Base-by-base conservation (phyloP, 2,329 filamentous ascomycete species). In the Bipolaris oryzae region DNA sequence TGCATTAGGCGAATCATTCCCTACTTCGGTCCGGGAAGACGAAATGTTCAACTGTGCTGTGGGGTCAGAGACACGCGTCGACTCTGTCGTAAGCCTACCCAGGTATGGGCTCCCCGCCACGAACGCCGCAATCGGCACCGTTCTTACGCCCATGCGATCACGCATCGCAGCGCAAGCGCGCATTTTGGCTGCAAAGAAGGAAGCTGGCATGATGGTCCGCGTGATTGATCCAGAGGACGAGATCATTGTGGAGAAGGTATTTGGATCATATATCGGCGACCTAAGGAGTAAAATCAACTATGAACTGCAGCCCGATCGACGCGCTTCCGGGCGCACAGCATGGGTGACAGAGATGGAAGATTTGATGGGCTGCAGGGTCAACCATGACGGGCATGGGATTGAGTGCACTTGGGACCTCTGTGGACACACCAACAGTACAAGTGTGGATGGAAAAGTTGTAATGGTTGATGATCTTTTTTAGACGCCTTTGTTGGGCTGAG, bases 111-210 rank as follows among this genome's bases (percentile, higher is more conserved):
- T 11, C 13, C 55, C 13, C 28, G 59, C 39, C n/a, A 34, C 56
- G 2, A 39, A 37, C 1, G 33, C 68, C 16, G 58, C 41, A 25
- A 34, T 53, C 1, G 39, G 39, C 1, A 35, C 67, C 21, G 58
- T 66, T 9, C 63, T 76, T 2, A 67, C 72, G 1, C 67, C 76
- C 7, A 81, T 87, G 1, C 85, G 73, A n/a, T 82, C 88, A 1
- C 85, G 89, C 0, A 77, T 87, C 6, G 83, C 85, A 15, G 89
- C 89, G 0, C 89, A 92, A 70, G 76, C 81, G 0, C 82, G 89
- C 0, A 81, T 91, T 20, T 84, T 89, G 35, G 79, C 81, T 18
- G 86, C 87, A 0, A 79, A 81, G 20, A 76, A 77, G 21, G 67
- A 76, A 1, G 85, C 86, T 1, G 79, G 81, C 15, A 87, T 87